phyloP scores from a whole-genome alignment of 2,329 filamentous ascomycete genomes.

The Fusarium sp. region DNA sequence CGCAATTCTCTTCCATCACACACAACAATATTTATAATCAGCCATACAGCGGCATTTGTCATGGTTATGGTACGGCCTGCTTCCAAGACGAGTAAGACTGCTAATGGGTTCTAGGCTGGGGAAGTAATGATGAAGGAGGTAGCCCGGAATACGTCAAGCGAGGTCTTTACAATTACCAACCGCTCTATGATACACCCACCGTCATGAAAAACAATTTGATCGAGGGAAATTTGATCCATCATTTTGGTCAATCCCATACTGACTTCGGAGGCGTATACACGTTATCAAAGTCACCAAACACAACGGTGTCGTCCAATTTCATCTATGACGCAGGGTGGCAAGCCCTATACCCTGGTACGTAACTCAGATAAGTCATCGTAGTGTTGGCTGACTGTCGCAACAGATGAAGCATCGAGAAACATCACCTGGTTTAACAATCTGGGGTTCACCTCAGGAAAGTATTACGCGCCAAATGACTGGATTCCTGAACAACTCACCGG shows the following conservation, averaged over 20 bases:
- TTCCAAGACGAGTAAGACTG: accelerated
- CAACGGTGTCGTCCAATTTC: background rate
- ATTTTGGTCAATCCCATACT: conserved; percentile 1
- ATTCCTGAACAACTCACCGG: background rate
- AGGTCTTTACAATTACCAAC: background rate
- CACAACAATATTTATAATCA: conserved; percentile 2
- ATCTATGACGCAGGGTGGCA: conserved; percentile 5
- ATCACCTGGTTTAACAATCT: conserved; percentile 8
- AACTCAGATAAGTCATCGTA: accelerated
- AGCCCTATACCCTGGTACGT: background rate
- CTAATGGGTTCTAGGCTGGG: background rate
- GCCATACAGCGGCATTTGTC: conserved; percentile 4
- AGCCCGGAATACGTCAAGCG: background rate
- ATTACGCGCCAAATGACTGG: conserved; percentile 5
- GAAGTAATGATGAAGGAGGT: background rate
- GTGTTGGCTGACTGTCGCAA: background rate
- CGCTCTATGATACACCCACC: background rate
- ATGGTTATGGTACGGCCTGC: background rate
- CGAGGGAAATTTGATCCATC: background rate
- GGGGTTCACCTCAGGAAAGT: background rate
- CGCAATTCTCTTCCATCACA: background rate
- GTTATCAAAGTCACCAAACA: background rate
- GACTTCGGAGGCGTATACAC: conserved; percentile 5
- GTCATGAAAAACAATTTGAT: background rate
- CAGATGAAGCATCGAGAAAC: conserved; percentile 5